phyloP scores from a whole-genome alignment of 2,329 filamentous ascomycete genomes.

The Stagonosporopsis chrysanthemi region DNA sequence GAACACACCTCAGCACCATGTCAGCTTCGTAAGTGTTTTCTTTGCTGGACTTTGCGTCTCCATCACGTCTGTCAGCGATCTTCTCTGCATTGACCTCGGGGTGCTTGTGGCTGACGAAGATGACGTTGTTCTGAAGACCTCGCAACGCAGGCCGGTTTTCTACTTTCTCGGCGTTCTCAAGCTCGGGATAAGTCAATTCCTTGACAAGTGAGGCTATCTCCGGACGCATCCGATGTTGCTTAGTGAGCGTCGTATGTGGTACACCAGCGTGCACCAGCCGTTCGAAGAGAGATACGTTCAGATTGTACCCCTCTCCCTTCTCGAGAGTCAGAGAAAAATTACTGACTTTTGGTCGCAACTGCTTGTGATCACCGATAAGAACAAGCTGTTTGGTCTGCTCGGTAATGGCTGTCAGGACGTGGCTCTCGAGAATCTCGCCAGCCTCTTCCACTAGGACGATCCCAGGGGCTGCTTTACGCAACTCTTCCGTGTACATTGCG shows the following conservation, averaged over 20 bases:
- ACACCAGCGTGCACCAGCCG: slow-evolving; percentile 66
- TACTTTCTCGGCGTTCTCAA: slow-evolving; percentile 64
- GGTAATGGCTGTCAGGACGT: slow-evolving; percentile 68
- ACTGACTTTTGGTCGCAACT: slow-evolving; percentile 72
- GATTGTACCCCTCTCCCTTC: slow-evolving; percentile 69
- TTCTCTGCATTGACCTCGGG: slow-evolving; percentile 58
- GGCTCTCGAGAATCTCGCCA: slow-evolving; percentile 74
- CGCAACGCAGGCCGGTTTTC: slow-evolving; percentile 55
- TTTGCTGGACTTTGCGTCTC: slow-evolving; percentile 61
- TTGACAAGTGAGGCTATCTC: slow-evolving; percentile 69
- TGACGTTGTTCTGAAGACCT: slow-evolving; percentile 66
- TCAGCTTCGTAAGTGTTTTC: slow-evolving; percentile 70
- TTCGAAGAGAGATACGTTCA: slow-evolving; percentile 75
- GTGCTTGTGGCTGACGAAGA: slow-evolving; percentile 71
- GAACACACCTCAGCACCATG: slow-evolving; percentile 70
- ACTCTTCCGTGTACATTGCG: slow-evolving; percentile 65
- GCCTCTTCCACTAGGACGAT: slow-evolving; percentile 75
- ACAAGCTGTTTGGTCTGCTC: slow-evolving; percentile 67
- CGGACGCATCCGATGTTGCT: slow-evolving; percentile 74
- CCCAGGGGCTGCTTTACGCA: slow-evolving; percentile 64
- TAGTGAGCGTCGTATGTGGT: slow-evolving; percentile 61
- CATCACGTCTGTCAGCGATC: slow-evolving; percentile 61
- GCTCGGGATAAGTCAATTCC: slow-evolving; percentile 66
- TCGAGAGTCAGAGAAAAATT: slow-evolving; percentile 69
- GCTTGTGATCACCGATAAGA: slow-evolving; percentile 76